Base-by-base conservation (phyloP, 176 grass and related monocot species). In the Puya raimondii region DNA sequence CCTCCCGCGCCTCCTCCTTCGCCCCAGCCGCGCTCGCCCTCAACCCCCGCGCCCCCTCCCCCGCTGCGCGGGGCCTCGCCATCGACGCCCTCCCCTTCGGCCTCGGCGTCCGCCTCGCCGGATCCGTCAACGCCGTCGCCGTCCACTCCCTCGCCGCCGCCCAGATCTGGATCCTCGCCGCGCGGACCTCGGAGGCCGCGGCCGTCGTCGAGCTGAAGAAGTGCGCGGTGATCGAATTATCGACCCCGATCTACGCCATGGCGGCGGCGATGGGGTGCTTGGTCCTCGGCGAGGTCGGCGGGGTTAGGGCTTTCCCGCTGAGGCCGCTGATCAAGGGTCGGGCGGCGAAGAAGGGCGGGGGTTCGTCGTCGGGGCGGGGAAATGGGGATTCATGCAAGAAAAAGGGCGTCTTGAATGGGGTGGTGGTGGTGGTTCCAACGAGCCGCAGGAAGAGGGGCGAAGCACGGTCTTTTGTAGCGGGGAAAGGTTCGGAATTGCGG, bases 111-210 rank as follows among this genome's bases (percentile, higher is more conserved):
- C 74, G 75, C 70, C 80, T 99, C 51, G 87, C 78, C 2, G 82
- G 63, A 0, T 84, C 77, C 17, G 79, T 84, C 72, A 99, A 99
- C 81, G 64, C 71, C 64, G 72, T 93, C 9, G 86, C 80, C 23
- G 63, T 99, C 48, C 87, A 91, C 63, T 91, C 89, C 15, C 64
- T 86, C n/a, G 75, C 79, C 63, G 80, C 78, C n/a, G 58, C 58
- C 0, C 90, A 99, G 84, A 99, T 99, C 89, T 99, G 94, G 94
- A 69, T 99, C 47, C 15, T 93, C 16, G 79, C 78, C 1, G 78
- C 81, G 14, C 85, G 50, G 66, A 67, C 83, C 12, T 18, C 56
- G 2, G 56, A 61, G 56, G 21, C 16, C 27, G 76, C 59, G 51
- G 51, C 65, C 14, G 84, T 77, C 10, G 80, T 93, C 25, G 82